phyloP scores from a whole-genome alignment of 140 eudicot genomes.

The Cichorium intybus region DNA sequence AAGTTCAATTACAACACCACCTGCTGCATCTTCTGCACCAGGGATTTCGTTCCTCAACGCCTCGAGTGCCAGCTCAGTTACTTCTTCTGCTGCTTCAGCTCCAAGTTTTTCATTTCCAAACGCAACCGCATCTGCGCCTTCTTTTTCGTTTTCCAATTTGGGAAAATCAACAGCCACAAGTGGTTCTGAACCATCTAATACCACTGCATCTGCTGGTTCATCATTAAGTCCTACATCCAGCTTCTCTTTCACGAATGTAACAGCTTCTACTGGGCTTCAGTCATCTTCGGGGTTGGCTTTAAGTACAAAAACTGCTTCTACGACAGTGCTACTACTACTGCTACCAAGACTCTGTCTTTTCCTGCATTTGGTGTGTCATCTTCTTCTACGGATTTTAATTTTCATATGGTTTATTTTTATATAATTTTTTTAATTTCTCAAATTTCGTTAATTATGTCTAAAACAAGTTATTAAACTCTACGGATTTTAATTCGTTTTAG shows the following conservation, averaged over 20 bases:
- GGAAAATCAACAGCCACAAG: constrained; percentile 15
- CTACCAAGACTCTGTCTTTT: constrained; percentile 6
- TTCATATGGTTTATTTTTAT: too few relatives aligned
- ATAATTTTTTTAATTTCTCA: too few relatives aligned
- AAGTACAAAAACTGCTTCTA: constrained; percentile 20
- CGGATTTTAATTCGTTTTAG: too few relatives aligned
- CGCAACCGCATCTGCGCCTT: constrained; percentile 7
- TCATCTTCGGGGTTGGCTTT: constrained; percentile 25
- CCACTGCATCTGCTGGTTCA: constrained; percentile 15
- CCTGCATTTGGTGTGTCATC: constrained; percentile 36
- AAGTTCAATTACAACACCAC: constrained; percentile 18
- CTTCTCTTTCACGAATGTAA: constrained; percentile 40
- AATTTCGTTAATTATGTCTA: too few relatives aligned
- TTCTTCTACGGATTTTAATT: too few relatives aligned
- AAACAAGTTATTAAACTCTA: too few relatives aligned
- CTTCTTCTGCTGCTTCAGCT: constrained; percentile 25
- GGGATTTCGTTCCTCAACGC: constrained; percentile 42
- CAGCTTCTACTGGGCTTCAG: constrained; percentile 16
- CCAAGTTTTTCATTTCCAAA: constrained; percentile 18
- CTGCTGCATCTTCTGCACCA: constrained; percentile 29
- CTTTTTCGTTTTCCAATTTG: constrained; percentile 22
- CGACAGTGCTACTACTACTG: constrained; percentile 34
- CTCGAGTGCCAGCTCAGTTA: constrained; percentile 23
- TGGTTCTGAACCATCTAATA: constrained; percentile 23
- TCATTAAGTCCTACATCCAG: constrained; percentile 24